Conservation (phyloP, 2,329 filamentous ascomycete genomes). For the Colletotrichum brevisporum region DNA sequence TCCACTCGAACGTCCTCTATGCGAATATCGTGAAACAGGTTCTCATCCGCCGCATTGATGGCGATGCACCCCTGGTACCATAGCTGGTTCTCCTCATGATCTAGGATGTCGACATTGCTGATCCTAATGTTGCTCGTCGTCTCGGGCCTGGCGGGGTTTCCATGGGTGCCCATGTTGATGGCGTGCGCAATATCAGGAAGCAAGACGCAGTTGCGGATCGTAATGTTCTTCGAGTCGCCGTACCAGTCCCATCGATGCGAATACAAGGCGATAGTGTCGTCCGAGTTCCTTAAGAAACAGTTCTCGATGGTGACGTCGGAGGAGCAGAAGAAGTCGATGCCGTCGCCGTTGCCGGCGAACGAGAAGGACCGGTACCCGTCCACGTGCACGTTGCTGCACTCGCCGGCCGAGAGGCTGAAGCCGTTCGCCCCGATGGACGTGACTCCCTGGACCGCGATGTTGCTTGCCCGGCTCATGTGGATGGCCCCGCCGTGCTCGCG, state of each 20-base stretch:
- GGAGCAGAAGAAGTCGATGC: conserved; percentile 46
- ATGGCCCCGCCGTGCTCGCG: conserved; percentile 18
- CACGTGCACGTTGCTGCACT: conserved; percentile 42
- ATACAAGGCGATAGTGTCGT: conserved; percentile 54
- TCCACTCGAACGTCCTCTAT: conserved; percentile 51
- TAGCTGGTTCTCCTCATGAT: conserved; percentile 52
- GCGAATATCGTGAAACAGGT: conserved; percentile 47
- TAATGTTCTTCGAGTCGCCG: conserved; percentile 51
- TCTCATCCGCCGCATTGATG: conserved; percentile 51
- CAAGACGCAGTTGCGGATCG: conserved; percentile 48
- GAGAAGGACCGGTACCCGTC: conserved; percentile 43
- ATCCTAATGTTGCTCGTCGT: conserved; percentile 48
- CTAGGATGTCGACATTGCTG: conserved; percentile 53
- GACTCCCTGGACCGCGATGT: conserved; percentile 42
- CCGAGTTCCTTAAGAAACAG: conserved; percentile 53
- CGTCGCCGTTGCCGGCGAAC: conserved; percentile 44
- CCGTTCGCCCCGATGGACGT: conserved; percentile 41
- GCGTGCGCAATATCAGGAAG: conserved; percentile 52
- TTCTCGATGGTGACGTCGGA: conserved; percentile 47
- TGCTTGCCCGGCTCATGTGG: conserved; percentile 37
- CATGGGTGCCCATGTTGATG: conserved; percentile 54
- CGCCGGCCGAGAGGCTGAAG: conserved; percentile 42
- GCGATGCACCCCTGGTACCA: conserved; percentile 54
- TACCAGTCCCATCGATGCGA: conserved; percentile 50
- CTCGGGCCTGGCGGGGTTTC: conserved; percentile 51